These are phyloP conservation scores for Pythium aphanidermatum DNA, from an alignment of 352 stramenopile species.

Conservation along the genomic window DNA sequence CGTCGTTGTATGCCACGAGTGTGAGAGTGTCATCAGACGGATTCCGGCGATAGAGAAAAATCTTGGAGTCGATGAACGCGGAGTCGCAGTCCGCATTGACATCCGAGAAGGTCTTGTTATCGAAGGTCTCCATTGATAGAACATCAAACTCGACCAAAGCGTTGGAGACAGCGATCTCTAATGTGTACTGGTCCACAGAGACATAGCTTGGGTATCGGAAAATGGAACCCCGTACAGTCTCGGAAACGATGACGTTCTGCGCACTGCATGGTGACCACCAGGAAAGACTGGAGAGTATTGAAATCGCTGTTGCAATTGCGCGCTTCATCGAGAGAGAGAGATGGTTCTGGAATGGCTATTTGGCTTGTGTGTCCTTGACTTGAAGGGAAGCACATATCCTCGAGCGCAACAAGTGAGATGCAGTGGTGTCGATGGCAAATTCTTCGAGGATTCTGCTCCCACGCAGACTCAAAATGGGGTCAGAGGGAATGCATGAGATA, in stretches of 20 bases:
- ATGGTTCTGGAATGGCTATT: too few relatives aligned
- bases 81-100: conserved; percentile 71
- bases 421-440: background rate
- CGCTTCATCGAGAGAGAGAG: background rate
- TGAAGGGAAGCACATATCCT: too few relatives aligned
- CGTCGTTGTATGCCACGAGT: conserved; percentile 54
- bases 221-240: conserved; percentile 48
- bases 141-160: conserved; percentile 61
- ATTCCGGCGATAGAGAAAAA: conserved; percentile 35
- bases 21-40: conserved; percentile 20
- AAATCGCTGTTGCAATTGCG: too few relatives aligned
- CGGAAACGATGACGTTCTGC: conserved; percentile 8
- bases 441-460: background rate
- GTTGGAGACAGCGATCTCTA: conserved; percentile 29
- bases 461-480: background rate
- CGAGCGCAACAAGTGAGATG: conserved; percentile 1
- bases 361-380: too few relatives aligned
- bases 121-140: conserved; percentile 52
- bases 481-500: background rate
- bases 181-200: conserved; percentile 56
- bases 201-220: conserved; percentile 40
- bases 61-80: conserved; percentile 61
- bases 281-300: background rate
- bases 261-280: background rate
- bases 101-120: conserved; percentile 43